Conservation (phyloP, 2,329 filamentous ascomycete species). For the Colletotrichum higginsianum region DNA sequence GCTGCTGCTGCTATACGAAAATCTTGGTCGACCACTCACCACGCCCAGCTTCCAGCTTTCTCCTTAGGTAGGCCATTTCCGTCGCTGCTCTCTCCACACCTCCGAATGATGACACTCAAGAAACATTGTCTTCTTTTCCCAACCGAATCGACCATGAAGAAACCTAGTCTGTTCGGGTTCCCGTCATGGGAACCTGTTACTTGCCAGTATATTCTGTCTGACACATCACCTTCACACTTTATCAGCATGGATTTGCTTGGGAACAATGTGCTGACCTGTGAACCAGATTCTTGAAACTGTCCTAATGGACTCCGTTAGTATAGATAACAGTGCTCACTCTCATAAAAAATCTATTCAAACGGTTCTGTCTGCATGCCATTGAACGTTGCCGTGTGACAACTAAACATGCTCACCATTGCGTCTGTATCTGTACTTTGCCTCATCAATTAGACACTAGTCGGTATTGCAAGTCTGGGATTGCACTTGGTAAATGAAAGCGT, state of each 20-base stretch:
- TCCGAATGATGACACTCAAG: conserved; percentile 79
- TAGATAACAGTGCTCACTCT: no score
- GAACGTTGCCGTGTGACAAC: no score
- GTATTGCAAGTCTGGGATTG: no score
- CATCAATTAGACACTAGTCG: no score
- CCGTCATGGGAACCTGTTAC: conserved; percentile 79
- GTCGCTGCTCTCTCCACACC: conserved; percentile 26
- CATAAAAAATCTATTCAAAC: no score
- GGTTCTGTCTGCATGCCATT: no score
- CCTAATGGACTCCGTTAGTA: background rate
- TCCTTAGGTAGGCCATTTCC: conserved; percentile 26
- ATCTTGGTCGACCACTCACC: background rate
- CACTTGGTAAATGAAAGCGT: no score
- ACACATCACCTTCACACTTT: conserved; percentile 52
- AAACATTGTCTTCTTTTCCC: conserved; percentile 87
- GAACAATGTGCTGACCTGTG: conserved; percentile 10
- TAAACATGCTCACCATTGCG: no score
- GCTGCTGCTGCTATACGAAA: background rate
- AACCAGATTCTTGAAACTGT: background rate
- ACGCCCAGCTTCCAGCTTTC: background rate
- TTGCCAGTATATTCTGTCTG: conserved; percentile 93
- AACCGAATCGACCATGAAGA: conserved; percentile 92
- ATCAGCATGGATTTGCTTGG: background rate
- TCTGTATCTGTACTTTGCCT: no score
- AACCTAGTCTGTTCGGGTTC: conserved; percentile 77